Percentiles rank a stretch among this genome's conserved stretches.
Conservation (phyloP, 2,329 filamentous ascomycete genomes). For the Aschersonia sp. region DNA sequence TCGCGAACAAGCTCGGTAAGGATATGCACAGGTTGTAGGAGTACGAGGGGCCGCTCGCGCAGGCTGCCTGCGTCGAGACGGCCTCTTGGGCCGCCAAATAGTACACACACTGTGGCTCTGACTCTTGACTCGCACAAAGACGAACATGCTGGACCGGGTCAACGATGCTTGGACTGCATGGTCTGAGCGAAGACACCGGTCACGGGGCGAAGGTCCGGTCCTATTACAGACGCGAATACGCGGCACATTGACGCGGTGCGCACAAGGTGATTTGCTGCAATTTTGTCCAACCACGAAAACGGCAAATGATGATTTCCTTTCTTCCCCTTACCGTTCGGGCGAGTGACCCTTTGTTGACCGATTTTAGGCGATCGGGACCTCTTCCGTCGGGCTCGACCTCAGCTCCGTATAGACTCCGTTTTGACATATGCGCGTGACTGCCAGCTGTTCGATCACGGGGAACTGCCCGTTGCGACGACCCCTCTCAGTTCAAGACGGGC, state of each 20-base stretch:
- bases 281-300: neutral
- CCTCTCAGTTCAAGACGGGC: neutral
- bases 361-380: neutral
- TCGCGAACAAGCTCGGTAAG: no score
- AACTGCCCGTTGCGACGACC: neutral
- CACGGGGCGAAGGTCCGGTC: neutral
- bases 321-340: neutral
- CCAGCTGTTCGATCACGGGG: slow-evolving; percentile 3
- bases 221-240: neutral
- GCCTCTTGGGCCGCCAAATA: neutral
- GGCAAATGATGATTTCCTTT: neutral
- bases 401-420: neutral
- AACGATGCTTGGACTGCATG: neutral
- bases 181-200: neutral
- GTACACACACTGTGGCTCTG: neutral
- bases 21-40: neutral
- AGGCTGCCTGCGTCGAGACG: neutral
- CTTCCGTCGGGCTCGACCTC: neutral
- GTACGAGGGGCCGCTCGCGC: neutral
- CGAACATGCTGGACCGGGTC: neutral
- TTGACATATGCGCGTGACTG: slow-evolving; percentile 2
- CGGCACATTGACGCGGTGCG: neutral
- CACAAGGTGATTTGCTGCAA: neutral
- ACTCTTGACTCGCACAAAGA: neutral
- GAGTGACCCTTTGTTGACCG: neutral